Percentiles rank a stretch among this genome's conserved stretches.
These are phyloP conservation scores for Theileria orientalis DNA, from an alignment of 169 alveolate species.

Conservation along the genomic window DNA sequence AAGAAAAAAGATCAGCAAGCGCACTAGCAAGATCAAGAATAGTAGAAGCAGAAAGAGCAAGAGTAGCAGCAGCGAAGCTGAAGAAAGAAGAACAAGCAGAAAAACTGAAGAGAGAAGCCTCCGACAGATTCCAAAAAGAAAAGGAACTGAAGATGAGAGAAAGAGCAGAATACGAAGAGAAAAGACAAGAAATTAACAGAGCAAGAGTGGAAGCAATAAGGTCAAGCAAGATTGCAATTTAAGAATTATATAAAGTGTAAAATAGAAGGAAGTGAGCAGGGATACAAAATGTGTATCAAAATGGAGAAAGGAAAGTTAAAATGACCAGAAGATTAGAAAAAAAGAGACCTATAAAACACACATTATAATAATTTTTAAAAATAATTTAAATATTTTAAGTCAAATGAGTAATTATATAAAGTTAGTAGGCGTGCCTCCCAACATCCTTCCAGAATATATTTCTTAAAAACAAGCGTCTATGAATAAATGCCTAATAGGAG, in stretches of 20 bases:
- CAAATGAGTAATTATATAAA: no score
- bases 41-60: constrained; percentile 52
- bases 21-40: constrained; percentile 6
- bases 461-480: neutral
- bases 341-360: no score
- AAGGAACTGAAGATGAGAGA: constrained; percentile 9
- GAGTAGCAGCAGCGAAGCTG: constrained; percentile 58
- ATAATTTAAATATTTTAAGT: no score
- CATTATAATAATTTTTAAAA: no score
- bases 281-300: neutral
- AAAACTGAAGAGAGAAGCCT: constrained; percentile 29
- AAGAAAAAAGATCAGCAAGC: constrained; percentile 2
- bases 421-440: no score
- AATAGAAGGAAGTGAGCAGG: neutral
- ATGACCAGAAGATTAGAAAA: no score
- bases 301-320: no score
- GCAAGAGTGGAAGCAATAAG: constrained; percentile 38
- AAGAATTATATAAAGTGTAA: neutral
- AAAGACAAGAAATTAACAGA: constrained; percentile 27
- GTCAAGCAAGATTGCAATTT: neutral
- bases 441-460: no score
- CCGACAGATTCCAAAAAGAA: constrained; percentile 28
- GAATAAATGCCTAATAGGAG: neutral
- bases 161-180: constrained; percentile 29
- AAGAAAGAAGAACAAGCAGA: constrained; percentile 39